Percentiles rank a stretch among this genome's conserved stretches.
phyloP scores from a whole-genome alignment of 1,284 basidiomycete species.

The Microbotryum intermedium region DNA sequence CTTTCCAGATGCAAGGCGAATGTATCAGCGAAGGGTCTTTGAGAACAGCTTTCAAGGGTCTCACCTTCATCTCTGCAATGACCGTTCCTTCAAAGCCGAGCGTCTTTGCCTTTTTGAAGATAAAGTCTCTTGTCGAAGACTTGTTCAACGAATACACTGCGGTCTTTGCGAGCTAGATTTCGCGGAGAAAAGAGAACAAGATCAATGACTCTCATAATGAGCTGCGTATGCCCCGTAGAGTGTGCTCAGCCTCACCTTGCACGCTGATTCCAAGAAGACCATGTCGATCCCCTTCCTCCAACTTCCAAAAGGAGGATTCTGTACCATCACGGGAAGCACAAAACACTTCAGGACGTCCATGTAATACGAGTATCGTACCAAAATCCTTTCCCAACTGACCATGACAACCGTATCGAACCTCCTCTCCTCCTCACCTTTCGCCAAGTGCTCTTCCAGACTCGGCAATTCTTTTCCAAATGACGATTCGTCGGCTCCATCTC shows the following conservation, averaged over 20 bases:
- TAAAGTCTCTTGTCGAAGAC: constrained; percentile 32
- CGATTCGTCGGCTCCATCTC: too few relatives aligned
- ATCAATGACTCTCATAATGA: neutral
- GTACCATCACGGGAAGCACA: neutral
- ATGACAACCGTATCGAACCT: constrained; percentile 33
- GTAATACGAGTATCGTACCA: neutral
- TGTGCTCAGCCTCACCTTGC: constrained; percentile 17
- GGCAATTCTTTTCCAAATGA: neutral
- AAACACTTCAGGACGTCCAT: neutral
- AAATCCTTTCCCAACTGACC: constrained; percentile 1
- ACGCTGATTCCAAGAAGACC: constrained; percentile 33
- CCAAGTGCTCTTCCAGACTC: neutral
- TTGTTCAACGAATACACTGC: constrained; percentile 35
- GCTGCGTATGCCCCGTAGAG: neutral
- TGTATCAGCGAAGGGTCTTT: neutral
- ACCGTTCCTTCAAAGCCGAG: constrained; percentile 33
- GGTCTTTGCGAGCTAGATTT: constrained; percentile 25
- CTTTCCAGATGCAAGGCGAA: neutral
- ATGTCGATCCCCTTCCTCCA: constrained; percentile 34
- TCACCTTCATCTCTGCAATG: constrained; percentile 31
- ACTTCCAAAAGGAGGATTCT: constrained; percentile 33
- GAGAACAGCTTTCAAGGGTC: constrained; percentile 3
- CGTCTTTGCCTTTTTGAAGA: constrained; percentile 28
- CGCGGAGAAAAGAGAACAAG: neutral
- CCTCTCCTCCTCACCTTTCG: constrained; percentile 4